Percentiles rank a stretch among this genome's conserved stretches.
Evolutionary conservation across 225 moss, liverwort and hornwort species (phyloP).

Genomic region (Polytrichum formosum): DNA sequence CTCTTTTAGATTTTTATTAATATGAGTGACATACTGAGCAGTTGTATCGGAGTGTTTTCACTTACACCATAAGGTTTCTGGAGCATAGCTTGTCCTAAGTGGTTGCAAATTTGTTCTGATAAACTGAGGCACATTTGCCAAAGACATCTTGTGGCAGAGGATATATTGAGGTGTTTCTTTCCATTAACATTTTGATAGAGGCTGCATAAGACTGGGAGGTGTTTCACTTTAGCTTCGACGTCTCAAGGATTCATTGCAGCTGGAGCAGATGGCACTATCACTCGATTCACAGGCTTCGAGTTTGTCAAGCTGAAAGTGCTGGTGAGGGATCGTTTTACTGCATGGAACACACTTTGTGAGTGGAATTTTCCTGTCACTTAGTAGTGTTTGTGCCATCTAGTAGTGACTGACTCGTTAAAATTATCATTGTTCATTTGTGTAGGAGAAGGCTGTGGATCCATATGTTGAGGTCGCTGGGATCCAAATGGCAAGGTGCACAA

Average conservation of each 20-base stretch:
- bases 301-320: conserved; percentile 52
- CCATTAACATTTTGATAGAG: conserved; percentile 28
- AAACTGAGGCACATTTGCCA: neutral
- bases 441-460: conserved; percentile 19
- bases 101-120: neutral
- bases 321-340: conserved; percentile 16
- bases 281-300: conserved; percentile 56
- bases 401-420: neutral
- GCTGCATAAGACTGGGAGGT: conserved; percentile 39
- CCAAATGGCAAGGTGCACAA: conserved; percentile 18
- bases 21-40: neutral
- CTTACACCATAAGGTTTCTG: neutral
- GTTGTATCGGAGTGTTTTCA: neutral
- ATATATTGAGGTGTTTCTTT: neutral
- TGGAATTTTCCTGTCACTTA: too few species aligned
- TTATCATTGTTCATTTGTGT: neutral
- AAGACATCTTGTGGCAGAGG: neutral
- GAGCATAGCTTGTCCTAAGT: neutral
- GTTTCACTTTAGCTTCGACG: conserved; percentile 39
- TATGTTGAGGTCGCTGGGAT: conserved; percentile 17
- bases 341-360: neutral
- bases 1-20: neutral
- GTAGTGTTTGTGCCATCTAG: neutral
- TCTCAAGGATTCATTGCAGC: conserved; percentile 52
- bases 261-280: conserved; percentile 47